A percentile compares a stretch with the other conserved stretches of the same genome.
These are phyloP conservation scores for Collybia sp. DNA, from an alignment of 768 basidiomycete species.

Conservation along the genomic window DNA sequence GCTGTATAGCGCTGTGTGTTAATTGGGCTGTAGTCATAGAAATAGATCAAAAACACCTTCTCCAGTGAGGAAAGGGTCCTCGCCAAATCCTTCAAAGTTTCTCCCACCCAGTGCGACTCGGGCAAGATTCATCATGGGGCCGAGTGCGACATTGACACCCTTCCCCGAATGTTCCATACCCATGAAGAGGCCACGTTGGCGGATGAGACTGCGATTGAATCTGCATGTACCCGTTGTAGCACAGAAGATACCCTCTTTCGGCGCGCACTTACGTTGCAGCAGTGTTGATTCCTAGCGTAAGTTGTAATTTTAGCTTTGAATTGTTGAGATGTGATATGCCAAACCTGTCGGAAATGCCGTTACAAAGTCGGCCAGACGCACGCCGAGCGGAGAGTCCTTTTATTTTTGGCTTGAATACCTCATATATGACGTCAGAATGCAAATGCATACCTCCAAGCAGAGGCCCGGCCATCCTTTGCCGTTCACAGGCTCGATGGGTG, in stretches of 20 bases:
- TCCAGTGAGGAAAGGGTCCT: constrained; percentile 69
- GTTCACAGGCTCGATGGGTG: neutral
- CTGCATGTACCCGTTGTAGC: neutral
- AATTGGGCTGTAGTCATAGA: constrained; percentile 26
- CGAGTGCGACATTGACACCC: constrained; percentile 67
- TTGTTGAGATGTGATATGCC: no score
- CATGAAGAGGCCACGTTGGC: constrained; percentile 63
- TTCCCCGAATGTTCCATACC: constrained; percentile 69
- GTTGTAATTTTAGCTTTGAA: no score
- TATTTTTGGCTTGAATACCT: neutral
- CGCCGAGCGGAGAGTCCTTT: neutral
- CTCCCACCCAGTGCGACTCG: constrained; percentile 61
- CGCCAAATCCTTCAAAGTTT: constrained; percentile 82
- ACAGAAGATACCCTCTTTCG: neutral
- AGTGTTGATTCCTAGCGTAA: neutral
- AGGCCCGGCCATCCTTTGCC: neutral
- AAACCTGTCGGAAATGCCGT: neutral
- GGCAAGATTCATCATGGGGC: constrained; percentile 70
- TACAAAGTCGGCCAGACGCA: neutral
- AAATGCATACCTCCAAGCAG: neutral
- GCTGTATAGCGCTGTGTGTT: constrained; percentile 13
- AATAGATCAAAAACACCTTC: constrained; percentile 24
- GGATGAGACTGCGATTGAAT: constrained; percentile 50
- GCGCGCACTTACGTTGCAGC: neutral
- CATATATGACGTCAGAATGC: neutral